Base-by-base conservation (phyloP, 495 filamentous ascomycete genomes). In the Ascodesmis nigricans region DNA sequence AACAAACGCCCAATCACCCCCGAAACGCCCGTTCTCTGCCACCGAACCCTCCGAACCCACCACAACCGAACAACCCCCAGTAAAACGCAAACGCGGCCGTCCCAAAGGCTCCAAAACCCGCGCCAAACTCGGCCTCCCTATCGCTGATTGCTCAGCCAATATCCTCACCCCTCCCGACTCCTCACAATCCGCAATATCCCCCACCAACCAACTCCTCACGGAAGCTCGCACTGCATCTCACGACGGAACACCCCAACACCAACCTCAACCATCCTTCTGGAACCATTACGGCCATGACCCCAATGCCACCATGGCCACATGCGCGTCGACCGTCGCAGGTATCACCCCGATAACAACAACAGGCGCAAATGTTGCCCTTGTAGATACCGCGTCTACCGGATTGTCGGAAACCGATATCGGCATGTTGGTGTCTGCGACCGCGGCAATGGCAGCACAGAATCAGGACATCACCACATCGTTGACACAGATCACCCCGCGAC, bases 21-120 rank as follows among this genome's bases (percentile, higher is more conserved):
- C 29, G 19, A 14, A 19, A 23, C 33, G 11, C 19, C 20, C 33
- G 19, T 4, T 7, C 11, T 22, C 30, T 5, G 18, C 30, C 5
- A 5, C 28, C n/a, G 11, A 10, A 10, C 33, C 23, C 10, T 6
- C 33, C 5, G 21, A 35, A n/a, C 22, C 17, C 11, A 9, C 33
- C 11, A 4, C 33, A 11, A 29, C 44, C 0, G 39, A 47, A 4
- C 40, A 37, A 4, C 46, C n/a, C n/a, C n/a, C 38, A 5, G 31
- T 39, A 16, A 50, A 45, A 31, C 36, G 45, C 11, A 50, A 50
- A 21, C 41, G 47, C 10, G 47, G 47, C 5, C 44, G 47, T 11
- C 47, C 47, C 15, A 50, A 50, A 29, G 47, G 47, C 3, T 49
- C 45, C 8, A 49, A 49, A 21, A 48, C 46, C 10, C 29, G 35